These are phyloP conservation scores for Omphalea diandra DNA, from an alignment of 441 rosid genomes.

Conservation along the genomic window DNA sequence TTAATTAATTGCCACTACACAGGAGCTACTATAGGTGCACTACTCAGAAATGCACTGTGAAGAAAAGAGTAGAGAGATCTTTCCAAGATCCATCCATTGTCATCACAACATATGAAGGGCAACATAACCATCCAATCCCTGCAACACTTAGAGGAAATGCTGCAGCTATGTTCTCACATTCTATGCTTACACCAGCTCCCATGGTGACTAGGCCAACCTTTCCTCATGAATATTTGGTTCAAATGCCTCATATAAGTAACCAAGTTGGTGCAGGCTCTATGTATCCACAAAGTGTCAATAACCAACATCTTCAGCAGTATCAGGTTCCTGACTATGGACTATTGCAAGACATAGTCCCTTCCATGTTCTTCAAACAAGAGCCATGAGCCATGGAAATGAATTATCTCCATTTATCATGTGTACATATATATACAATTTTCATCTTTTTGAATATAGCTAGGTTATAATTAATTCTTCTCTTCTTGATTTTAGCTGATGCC, in stretches of 20 bases:
- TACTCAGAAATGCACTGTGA: constrained; percentile 77
- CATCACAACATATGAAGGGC: constrained; percentile 91
- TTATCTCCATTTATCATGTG: constrained; percentile 9
- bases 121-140: constrained; percentile 76
- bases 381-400: constrained; percentile 34
- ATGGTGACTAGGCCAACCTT: constrained; percentile 26
- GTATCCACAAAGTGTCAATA: constrained; percentile 29
- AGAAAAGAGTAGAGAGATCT: constrained; percentile 93
- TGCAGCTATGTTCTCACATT: constrained; percentile 47
- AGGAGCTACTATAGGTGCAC: constrained; percentile 98
- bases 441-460: constrained; percentile 1
- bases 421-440: constrained; percentile 17
- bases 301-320: constrained; percentile 29
- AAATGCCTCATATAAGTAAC: constrained; percentile 34
- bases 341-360: constrained; percentile 76
- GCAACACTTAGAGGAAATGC: constrained; percentile 68
- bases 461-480: constrained; percentile 11
- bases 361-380: constrained; percentile 60
- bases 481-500: constrained; percentile 11
- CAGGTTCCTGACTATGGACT: constrained; percentile 68
- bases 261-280: constrained; percentile 28
- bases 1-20: constrained; percentile 28
- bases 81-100: constrained; percentile 79
- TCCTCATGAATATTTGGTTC: constrained; percentile 35
- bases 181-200: constrained; percentile 37